phyloP scores from a whole-genome alignment of 805 yeast genomes.

The Nakazawaea laoshanensis region DNA sequence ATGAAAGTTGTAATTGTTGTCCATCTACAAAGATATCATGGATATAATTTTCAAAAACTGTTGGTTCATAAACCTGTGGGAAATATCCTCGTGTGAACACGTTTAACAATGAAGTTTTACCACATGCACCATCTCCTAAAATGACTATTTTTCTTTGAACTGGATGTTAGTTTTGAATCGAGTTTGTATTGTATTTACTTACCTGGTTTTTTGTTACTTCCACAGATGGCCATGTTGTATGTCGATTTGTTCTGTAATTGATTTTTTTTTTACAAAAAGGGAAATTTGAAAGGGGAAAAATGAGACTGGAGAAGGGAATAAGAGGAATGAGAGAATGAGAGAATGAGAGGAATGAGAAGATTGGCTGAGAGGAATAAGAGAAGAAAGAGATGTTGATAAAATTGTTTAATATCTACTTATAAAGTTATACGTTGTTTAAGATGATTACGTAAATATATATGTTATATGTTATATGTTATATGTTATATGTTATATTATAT shows the following conservation, averaged over 20 bases:
- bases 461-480: no score
- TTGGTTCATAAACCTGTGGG: constrained; percentile 97
- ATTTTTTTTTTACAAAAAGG: constrained; percentile 4
- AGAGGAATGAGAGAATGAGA: no score
- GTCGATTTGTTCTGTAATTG: background rate
- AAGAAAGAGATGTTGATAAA: no score
- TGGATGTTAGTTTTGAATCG: constrained; percentile 11
- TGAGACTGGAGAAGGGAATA: no score
- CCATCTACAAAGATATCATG: constrained; percentile 96
- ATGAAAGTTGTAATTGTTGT: constrained; percentile 80
- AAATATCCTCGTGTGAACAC: constrained; percentile 96
- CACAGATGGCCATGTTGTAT: constrained; percentile 33
- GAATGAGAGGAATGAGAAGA: no score
- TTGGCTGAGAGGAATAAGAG: no score
- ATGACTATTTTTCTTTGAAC: constrained; percentile 91
- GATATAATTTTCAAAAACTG: constrained; percentile 94
- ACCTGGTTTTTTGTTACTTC: constrained; percentile 35
- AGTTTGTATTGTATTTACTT: constrained; percentile 12
- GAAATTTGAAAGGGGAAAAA: no score
- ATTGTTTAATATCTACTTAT: no score
- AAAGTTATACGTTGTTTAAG: no score
- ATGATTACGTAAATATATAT: no score
- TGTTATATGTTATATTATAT: no score
- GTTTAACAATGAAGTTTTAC: constrained; percentile 89
- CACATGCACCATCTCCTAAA: constrained; percentile 98